Percentiles rank a stretch among this genome's conserved stretches.
Conservation (phyloP, 352 stramenopile genomes). For the Globisporangium parvum region DNA sequence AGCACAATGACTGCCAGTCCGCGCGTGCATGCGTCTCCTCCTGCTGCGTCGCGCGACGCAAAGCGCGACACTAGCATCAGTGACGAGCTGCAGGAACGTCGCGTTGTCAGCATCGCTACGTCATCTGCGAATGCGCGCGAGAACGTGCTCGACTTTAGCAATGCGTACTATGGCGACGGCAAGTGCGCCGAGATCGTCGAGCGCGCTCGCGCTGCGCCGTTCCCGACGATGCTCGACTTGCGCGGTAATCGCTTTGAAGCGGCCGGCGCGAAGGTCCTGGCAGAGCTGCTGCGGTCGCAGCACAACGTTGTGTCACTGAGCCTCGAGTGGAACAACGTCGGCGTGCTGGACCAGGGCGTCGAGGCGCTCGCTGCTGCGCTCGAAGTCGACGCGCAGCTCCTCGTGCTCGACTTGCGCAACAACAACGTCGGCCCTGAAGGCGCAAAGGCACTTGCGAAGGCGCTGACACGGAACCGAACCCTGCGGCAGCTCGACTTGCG, state of each 20-base stretch:
- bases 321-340: slow-evolving; percentile 83
- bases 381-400: slow-evolving; percentile 53
- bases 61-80: not conserved
- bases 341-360: slow-evolving; percentile 66
- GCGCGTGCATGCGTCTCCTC: too few relatives aligned
- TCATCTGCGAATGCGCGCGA: slow-evolving; percentile 3
- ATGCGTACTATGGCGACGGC: slow-evolving; percentile 63
- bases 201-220: slow-evolving; percentile 28
- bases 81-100: not conserved
- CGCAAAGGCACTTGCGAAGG: slow-evolving; percentile 49
- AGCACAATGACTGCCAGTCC: too few relatives aligned
- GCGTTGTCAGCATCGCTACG: not conserved
- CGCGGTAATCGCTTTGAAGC: slow-evolving; percentile 75
- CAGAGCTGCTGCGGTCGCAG: slow-evolving; percentile 38
- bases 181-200: slow-evolving; percentile 55
- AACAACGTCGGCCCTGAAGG: slow-evolving; percentile 79
- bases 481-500: slow-evolving; percentile 72
- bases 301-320: slow-evolving; percentile 56
- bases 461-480: slow-evolving; percentile 52
- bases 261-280: slow-evolving; percentile 41
- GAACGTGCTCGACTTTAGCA: slow-evolving; percentile 61
- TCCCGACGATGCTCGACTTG: slow-evolving; percentile 50
- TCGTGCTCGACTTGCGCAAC: slow-evolving; percentile 75
- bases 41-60: not conserved
- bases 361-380: slow-evolving; percentile 54